Conservation (phyloP, 1,284 basidiomycete species). For the Microbotryum scabiosae region DNA sequence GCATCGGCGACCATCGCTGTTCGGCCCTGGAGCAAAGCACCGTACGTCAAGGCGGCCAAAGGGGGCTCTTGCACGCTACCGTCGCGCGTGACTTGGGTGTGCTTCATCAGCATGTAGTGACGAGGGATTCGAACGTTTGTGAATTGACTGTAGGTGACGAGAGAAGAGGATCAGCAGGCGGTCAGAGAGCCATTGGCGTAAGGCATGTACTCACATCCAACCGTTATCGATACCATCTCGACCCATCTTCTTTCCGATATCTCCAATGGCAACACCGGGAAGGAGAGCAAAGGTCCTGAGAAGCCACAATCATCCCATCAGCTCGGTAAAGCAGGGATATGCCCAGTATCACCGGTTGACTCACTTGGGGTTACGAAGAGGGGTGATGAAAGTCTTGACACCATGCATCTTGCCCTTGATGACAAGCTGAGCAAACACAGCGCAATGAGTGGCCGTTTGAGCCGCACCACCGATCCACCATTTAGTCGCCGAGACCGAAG, state of each 20-base stretch:
- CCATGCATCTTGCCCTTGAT: slow-evolving; percentile 49
- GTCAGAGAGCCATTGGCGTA: too few relatives aligned
- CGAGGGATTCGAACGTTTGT: slow-evolving; percentile 51
- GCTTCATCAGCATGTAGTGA: slow-evolving; percentile 53
- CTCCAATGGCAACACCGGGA: slow-evolving; percentile 51
- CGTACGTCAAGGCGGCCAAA: slow-evolving; percentile 52
- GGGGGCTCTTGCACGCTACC: slow-evolving; percentile 45
- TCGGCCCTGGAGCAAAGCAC: slow-evolving; percentile 49
- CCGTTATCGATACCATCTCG: slow-evolving; percentile 51
- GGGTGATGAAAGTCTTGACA: slow-evolving; percentile 52
- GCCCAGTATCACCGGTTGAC: slow-evolving; percentile 28
- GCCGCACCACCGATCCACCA: slow-evolving; percentile 53
- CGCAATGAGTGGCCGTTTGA: slow-evolving; percentile 50
- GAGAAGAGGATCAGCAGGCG: neutral
- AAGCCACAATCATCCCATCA: neutral
- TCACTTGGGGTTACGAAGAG: slow-evolving; percentile 48
- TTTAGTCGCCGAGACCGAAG: slow-evolving; percentile 47
- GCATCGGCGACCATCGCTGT: slow-evolving; percentile 51
- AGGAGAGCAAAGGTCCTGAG: slow-evolving; percentile 42
- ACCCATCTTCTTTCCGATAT: slow-evolving; percentile 55
- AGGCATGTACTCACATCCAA: slow-evolving; percentile 37
- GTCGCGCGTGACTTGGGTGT: slow-evolving; percentile 49
- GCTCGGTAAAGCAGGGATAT: neutral
- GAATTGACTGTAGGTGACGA: slow-evolving; percentile 40
- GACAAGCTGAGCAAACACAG: slow-evolving; percentile 51